These are phyloP conservation scores for Phyllostachys edulis DNA, from an alignment of 176 grass and related monocot species.

Conservation along the genomic window DNA sequence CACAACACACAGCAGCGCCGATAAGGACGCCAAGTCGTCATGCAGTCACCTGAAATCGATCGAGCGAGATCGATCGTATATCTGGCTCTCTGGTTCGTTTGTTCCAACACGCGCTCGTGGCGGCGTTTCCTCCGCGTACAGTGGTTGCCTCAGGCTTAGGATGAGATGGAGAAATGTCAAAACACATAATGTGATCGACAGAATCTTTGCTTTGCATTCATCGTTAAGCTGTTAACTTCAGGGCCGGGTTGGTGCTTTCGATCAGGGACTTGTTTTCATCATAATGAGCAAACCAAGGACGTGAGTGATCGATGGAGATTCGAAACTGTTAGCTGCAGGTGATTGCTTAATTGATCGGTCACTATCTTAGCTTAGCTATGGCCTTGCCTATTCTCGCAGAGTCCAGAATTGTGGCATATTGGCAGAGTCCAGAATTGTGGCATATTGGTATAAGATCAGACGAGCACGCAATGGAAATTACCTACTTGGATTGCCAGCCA, in stretches of 20 bases:
- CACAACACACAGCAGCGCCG: neutral
- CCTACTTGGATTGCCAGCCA: neutral
- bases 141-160: neutral
- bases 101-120: neutral
- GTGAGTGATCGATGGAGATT: neutral
- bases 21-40: constrained; percentile 9
- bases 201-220: neutral
- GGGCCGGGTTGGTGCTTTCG: neutral
- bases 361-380: neutral
- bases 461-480: neutral
- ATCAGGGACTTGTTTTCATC: neutral
- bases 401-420: neutral
- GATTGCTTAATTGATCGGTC: constrained; percentile 11
- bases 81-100: neutral
- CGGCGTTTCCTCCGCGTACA: neutral
- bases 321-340: neutral
- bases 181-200: neutral
- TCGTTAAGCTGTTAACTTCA: neutral
- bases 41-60: neutral
- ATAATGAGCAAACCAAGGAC: neutral
- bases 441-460: constrained; percentile 2
- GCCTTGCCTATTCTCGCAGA: constrained; percentile 12
- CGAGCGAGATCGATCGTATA: neutral
- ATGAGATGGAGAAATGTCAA: neutral
- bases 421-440: neutral